Conservation (phyloP, 2,329 filamentous ascomycete genomes). For the Penicillium sp. region DNA sequence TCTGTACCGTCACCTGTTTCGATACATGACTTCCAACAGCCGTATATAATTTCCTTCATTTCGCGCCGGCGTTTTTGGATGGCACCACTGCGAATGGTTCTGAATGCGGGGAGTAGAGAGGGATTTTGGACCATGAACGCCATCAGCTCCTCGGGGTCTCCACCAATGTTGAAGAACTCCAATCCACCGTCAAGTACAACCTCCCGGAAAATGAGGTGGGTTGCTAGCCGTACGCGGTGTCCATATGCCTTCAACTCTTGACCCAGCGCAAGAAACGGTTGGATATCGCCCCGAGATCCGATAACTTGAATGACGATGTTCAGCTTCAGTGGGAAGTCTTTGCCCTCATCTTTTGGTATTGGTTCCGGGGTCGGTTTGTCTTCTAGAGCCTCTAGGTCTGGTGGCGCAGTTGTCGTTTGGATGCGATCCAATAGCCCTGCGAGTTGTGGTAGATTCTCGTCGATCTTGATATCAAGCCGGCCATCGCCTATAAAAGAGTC, state of each 20-base stretch:
- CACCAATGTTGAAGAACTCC: slow-evolving; percentile 74
- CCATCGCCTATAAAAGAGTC: slow-evolving; percentile 18
- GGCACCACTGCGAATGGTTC: slow-evolving; percentile 73
- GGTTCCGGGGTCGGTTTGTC: not conserved
- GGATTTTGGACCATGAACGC: slow-evolving; percentile 91
- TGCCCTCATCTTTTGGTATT: slow-evolving; percentile 4
- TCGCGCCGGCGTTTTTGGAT: slow-evolving; percentile 72
- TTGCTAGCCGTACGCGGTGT: slow-evolving; percentile 73
- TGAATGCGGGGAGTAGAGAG: slow-evolving; percentile 77
- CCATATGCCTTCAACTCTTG: slow-evolving; percentile 66
- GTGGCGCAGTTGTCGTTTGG: slow-evolving; percentile 10
- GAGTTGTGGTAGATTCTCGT: slow-evolving; percentile 21
- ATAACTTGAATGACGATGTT: slow-evolving; percentile 76
- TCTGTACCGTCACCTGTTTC: slow-evolving; percentile 69
- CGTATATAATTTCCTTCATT: slow-evolving; percentile 77
- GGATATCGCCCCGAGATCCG: slow-evolving; percentile 72
- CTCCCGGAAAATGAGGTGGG: slow-evolving; percentile 65
- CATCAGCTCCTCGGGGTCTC: slow-evolving; percentile 73
- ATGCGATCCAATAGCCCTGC: slow-evolving; percentile 21
- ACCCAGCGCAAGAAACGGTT: slow-evolving; percentile 71
- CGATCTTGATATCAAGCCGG: slow-evolving; percentile 24
- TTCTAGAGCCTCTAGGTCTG: slow-evolving; percentile 11
- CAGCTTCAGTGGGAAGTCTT: slow-evolving; percentile 20
- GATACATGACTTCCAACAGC: slow-evolving; percentile 83
- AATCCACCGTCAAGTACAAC: slow-evolving; percentile 71